These are phyloP conservation scores for Uromyces viciae-fabae DNA, from an alignment of 1,284 basidiomycete species.

Conservation along the genomic window DNA sequence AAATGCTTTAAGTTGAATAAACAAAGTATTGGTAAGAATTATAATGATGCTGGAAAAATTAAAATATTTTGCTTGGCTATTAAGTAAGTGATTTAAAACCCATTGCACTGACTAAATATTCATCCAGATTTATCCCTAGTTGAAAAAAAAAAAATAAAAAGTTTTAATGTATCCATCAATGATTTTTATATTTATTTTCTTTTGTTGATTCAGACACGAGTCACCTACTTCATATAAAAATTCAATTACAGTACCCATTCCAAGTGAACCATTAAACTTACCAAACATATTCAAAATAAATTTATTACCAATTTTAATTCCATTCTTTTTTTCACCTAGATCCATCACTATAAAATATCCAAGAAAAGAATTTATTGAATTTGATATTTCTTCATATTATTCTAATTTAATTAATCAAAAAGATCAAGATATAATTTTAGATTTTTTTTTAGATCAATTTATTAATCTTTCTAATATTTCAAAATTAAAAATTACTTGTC, in stretches of 20 bases:
- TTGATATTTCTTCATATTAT: not conserved
- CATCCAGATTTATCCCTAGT: not conserved
- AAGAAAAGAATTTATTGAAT: not conserved
- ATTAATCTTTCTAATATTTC: not conserved
- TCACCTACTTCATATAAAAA: slow-evolving; percentile 1
- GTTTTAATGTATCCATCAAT: not conserved
- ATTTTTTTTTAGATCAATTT: not conserved
- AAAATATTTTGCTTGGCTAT: slow-evolving; percentile 33
- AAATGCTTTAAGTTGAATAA: slow-evolving; percentile 14
- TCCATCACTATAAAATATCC: slow-evolving; percentile 15
- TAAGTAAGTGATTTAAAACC: slow-evolving; percentile 37
- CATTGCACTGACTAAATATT: no score
- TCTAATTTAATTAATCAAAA: not conserved
- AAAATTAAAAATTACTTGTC: slow-evolving; percentile 28
- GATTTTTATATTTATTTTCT: not conserved
- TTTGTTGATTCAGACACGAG: slow-evolving; percentile 15
- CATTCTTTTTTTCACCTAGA: slow-evolving; percentile 11
- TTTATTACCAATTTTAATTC: slow-evolving; percentile 3
- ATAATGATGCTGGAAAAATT: slow-evolving; percentile 5
- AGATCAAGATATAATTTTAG: not conserved
- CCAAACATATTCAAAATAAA: not conserved
- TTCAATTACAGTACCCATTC: slow-evolving; percentile 43
- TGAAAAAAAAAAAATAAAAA: not conserved
- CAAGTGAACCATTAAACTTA: slow-evolving; percentile 1
- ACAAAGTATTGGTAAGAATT: not conserved